phyloP scores from a whole-genome alignment of 73 alveolate species.

The Effrenium voratum region DNA sequence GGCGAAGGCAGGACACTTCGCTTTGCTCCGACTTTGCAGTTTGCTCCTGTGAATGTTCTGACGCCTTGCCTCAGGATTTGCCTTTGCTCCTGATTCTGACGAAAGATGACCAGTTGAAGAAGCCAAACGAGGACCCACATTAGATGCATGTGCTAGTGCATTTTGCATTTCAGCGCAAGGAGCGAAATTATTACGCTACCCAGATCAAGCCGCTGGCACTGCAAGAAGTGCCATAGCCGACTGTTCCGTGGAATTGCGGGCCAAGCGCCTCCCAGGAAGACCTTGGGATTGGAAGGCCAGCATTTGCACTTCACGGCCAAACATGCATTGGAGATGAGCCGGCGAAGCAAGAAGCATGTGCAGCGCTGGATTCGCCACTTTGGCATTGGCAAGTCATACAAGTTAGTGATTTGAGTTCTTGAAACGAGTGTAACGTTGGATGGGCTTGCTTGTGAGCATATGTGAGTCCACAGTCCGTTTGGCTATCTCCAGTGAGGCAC shows the following conservation, averaged over 20 bases:
- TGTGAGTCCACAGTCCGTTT: background rate
- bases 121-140: slow-evolving; percentile 33
- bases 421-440: background rate
- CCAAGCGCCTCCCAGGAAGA: background rate
- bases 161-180: background rate
- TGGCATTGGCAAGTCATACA: background rate
- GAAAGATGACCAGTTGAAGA: slow-evolving; percentile 54
- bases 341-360: slow-evolving; percentile 72
- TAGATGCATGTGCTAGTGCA: background rate
- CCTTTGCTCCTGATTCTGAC: slow-evolving; percentile 59
- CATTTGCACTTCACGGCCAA: slow-evolving; percentile 64
- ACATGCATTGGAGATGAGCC: slow-evolving; percentile 32
- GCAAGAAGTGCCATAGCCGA: background rate
- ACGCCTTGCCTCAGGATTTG: background rate
- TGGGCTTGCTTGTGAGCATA: background rate
- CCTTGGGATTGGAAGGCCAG: slow-evolving; percentile 65
- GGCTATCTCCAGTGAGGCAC: background rate
- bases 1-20: background rate
- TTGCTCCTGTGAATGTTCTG: background rate
- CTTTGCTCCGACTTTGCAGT: background rate
- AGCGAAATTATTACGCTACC: slow-evolving; percentile 45
- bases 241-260: background rate
- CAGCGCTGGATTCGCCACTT: slow-evolving; percentile 57
- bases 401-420: background rate
- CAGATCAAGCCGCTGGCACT: slow-evolving; percentile 31